Evolutionary conservation across 2,329 filamentous ascomycete species (phyloP).

Genomic region (Colletotrichum tamarilloi): DNA sequence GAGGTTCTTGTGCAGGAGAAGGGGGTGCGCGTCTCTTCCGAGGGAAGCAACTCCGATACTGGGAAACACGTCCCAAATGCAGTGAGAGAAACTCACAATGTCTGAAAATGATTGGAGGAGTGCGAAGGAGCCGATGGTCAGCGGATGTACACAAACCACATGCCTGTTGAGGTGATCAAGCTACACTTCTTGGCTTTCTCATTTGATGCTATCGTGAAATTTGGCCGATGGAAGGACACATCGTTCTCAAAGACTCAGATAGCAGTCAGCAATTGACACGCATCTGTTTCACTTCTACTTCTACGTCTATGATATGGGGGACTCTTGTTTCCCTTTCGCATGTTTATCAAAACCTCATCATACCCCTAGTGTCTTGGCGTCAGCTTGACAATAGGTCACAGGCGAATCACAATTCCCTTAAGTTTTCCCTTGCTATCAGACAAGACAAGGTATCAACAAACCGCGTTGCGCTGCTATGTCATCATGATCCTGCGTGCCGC

Average conservation of each 20-base stretch:
- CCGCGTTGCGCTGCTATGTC: slow-evolving; percentile 8
- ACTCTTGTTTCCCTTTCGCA: background rate
- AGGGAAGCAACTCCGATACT: background rate
- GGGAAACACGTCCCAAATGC: background rate
- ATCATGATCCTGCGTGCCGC: background rate
- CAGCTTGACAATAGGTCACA: background rate
- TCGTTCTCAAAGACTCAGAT: background rate
- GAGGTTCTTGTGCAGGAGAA: background rate
- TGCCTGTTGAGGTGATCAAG: background rate
- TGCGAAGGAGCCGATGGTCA: background rate
- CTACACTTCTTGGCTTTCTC: background rate
- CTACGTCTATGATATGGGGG: background rate
- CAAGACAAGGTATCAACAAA: background rate
- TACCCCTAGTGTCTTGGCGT: background rate
- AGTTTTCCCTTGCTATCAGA: background rate
- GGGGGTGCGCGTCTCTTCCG: background rate
- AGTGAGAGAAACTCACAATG: background rate
- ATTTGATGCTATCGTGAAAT: no score
- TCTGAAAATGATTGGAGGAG: background rate
- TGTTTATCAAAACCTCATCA: background rate
- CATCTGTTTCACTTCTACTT: background rate
- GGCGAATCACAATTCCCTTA: background rate
- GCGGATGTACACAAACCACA: background rate
- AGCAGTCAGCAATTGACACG: background rate
- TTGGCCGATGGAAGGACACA: background rate